Conservation (phyloP, 257 asterid species). For the Solanum bulbocastanum region DNA sequence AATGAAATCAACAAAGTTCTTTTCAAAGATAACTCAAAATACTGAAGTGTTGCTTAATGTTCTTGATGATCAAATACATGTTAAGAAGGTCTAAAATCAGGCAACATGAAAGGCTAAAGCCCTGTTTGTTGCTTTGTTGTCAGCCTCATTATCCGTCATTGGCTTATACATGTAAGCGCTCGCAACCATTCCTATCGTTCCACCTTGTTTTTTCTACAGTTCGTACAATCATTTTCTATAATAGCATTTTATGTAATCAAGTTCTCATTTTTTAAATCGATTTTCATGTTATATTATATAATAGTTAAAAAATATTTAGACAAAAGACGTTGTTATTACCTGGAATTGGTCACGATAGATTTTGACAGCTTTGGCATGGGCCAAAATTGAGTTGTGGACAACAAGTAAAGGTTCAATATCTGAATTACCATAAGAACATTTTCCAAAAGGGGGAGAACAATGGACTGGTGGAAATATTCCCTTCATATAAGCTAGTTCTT, state of each 20-base stretch:
- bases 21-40: too few species aligned
- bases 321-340: background rate
- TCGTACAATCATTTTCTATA: too few species aligned
- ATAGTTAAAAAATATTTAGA: too few species aligned
- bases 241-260: too few species aligned
- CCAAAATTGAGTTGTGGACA: slow-evolving; percentile 46
- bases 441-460: slow-evolving; percentile 69
- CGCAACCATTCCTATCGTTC: slow-evolving; percentile 29
- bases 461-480: slow-evolving; percentile 62
- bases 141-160: slow-evolving; percentile 24
- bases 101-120: slow-evolving; percentile 53
- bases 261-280: too few species aligned
- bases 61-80: too few species aligned
- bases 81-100: background rate
- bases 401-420: too few species aligned
- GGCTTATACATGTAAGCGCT: slow-evolving; percentile 42
- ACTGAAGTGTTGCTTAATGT: fast-evolving
- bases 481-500: too few species aligned
- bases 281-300: slow-evolving; percentile 6
- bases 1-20: too few species aligned
- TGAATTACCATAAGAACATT: slow-evolving; percentile 57
- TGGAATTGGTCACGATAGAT: slow-evolving; percentile 40
- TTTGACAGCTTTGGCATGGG: slow-evolving; percentile 62
- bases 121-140: slow-evolving; percentile 49
- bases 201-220: slow-evolving; percentile 16